Percentiles rank a stretch among this genome's conserved stretches.
phyloP scores from a whole-genome alignment of 2,329 filamentous ascomycete genomes.

The Aspergillus awamori region DNA sequence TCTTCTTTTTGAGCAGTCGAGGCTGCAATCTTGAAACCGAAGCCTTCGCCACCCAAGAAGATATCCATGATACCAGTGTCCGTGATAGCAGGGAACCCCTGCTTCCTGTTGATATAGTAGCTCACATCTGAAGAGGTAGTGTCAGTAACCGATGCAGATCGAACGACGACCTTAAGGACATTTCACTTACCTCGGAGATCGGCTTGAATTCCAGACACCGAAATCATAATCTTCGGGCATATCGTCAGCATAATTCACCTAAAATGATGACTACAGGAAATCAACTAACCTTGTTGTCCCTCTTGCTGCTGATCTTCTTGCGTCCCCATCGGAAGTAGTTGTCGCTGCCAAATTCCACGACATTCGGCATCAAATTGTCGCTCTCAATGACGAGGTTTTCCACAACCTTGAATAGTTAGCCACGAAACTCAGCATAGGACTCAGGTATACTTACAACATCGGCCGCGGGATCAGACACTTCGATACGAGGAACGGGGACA shows the following conservation, averaged over 20 bases:
- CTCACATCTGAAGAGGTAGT: conserved; percentile 66
- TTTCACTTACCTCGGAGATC: conserved; percentile 63
- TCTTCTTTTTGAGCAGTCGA: conserved; percentile 78
- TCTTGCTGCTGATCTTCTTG: conserved; percentile 79
- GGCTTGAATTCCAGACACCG: conserved; percentile 87
- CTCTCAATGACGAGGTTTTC: conserved; percentile 96
- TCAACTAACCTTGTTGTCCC: conserved; percentile 67
- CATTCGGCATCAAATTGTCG: conserved; percentile 94
- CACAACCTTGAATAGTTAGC: conserved; percentile 56
- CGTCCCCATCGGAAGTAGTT: conserved; percentile 96
- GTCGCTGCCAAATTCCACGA: conserved; percentile 83
- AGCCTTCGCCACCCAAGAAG: conserved; percentile 80
- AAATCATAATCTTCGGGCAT: conserved; percentile 65
- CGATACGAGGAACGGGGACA: conserved; percentile 89
- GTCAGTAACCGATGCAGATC: conserved; percentile 11
- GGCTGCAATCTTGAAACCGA: conserved; percentile 89
- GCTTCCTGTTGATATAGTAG: conserved; percentile 93
- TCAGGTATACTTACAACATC: conserved; percentile 60
- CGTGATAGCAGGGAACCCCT: conserved; percentile 84
- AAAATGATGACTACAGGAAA: neutral
- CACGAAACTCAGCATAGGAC: neutral
- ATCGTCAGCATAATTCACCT: neutral
- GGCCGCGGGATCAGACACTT: conserved; percentile 80
- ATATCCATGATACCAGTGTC: conserved; percentile 90
- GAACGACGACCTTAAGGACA: neutral